phyloP scores from a whole-genome alignment of 2,329 filamentous ascomycete genomes.

The Ceratocystis harringtonii region DNA sequence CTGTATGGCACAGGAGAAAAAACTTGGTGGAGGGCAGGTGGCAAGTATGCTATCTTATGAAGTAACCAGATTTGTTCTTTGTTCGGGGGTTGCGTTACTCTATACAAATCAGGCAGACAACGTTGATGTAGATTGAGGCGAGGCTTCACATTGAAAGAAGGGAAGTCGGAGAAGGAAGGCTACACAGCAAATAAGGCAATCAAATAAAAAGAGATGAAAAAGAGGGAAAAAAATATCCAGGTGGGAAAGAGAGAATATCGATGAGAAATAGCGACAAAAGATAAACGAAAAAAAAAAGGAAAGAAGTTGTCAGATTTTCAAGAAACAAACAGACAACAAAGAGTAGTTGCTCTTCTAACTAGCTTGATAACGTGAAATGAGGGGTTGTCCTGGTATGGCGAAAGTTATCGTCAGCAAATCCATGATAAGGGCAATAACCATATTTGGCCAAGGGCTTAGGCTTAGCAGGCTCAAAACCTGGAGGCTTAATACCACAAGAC shows the following conservation, averaged over 20 bases:
- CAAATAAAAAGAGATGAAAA: neutral
- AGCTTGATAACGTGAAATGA: neutral
- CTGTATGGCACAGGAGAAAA: too few relatives aligned
- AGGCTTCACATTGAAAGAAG: too few relatives aligned
- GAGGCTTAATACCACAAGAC: too few relatives aligned
- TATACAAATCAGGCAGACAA: neutral
- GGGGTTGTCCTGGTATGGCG: neutral
- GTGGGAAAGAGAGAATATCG: neutral
- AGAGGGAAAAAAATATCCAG: neutral
- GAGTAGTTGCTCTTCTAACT: neutral
- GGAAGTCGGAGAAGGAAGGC: neutral
- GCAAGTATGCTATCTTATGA: neutral
- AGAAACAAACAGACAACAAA: constrained; percentile 2
- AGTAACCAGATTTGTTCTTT: neutral
- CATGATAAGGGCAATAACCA: constrained; percentile 3
- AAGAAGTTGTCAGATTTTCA: neutral
- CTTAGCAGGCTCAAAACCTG: too few relatives aligned
- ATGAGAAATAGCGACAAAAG: neutral
- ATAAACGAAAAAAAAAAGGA: neutral
- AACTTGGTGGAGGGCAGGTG: too few relatives aligned
- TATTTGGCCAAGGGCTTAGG: too few relatives aligned
- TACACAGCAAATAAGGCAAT: neutral
- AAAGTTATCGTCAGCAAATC: neutral
- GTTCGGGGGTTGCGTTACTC: neutral
- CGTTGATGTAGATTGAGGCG: neutral